Base-by-base conservation (phyloP, 31 red algal species). In the Endocladia muricata region DNA sequence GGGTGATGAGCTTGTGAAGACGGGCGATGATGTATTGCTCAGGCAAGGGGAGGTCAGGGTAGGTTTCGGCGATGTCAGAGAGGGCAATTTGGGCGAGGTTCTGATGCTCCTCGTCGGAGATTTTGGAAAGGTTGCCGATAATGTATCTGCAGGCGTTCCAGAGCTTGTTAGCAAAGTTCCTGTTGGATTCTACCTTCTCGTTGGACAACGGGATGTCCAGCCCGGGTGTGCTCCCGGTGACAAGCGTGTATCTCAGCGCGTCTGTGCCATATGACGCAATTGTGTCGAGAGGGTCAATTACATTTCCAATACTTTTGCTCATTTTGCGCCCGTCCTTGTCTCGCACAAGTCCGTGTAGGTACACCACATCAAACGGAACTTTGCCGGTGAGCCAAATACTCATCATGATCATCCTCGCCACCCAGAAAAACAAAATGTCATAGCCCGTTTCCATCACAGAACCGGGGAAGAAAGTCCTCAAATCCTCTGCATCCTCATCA, bases 381-480 rank as follows among this genome's bases (percentile, higher is more conserved):
- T 87, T 76, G 21, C 83, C 96, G 1, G 77, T 89, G n/a, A 93
- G 38, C 44, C 88, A 75, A 51, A 92, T 40, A 37, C 92, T 86
- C 78, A 97, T 48, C 88, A 98, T 94, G 54, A 95, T 92, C 96
- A 98, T 98, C 70, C 96, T 72, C 33, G 96, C 91, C 5, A 98
- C 96, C 96, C 96, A 98, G 68, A 98, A 98, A 71, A 98, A 98
- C 19, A 98, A 48, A 54, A 98, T 98, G 64, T 98, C 96, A 70
- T 98, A 94, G 17, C 96, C 96, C 7, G 96, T 98, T 68, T 95
- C 96, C 79, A 98, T 88, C 31, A 94, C 73, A 47, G 74, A 65
- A 42, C 79, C 84, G 17, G 96, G 96, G 60, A 84, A 94, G 61
- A 92, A 98, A 17, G 40, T 58, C 15, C 37, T 57, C 23, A 90